phyloP scores from a whole-genome alignment of 148 eudicot genomes.

The Rhododendron griersonianum region DNA sequence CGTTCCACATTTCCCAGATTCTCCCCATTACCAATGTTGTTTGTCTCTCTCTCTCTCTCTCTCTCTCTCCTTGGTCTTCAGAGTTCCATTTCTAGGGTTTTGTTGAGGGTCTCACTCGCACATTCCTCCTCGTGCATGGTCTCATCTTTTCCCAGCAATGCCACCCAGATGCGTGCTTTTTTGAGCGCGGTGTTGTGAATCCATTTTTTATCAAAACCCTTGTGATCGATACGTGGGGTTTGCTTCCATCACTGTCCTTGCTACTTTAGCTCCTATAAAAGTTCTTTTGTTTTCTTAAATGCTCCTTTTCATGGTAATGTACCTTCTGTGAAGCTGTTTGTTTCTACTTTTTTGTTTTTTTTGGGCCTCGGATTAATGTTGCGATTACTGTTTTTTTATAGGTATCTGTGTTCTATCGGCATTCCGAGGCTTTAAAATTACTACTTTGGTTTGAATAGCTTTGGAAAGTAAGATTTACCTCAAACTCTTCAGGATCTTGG shows the following conservation, averaged over 20 bases:
- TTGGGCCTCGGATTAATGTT: neutral
- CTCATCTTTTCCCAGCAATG: neutral
- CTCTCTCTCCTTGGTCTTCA: neutral
- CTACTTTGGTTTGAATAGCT: neutral
- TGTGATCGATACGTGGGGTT: slow-evolving; percentile 3
- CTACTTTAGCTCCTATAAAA: neutral
- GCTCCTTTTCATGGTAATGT: neutral
- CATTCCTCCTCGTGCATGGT: neutral
- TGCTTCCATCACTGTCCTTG: neutral
- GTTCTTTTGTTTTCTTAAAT: neutral
- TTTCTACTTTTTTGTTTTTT: neutral
- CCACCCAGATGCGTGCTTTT: neutral
- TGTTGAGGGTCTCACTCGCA: neutral
- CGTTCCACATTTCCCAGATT: neutral
- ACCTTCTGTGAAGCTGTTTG: neutral
- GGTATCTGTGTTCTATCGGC: neutral
- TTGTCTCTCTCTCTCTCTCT: neutral
- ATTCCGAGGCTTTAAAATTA: neutral
- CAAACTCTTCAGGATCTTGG: neutral
- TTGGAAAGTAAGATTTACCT: neutral
- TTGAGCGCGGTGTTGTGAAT: neutral
- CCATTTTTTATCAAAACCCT: neutral
- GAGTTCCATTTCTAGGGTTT: slow-evolving; percentile 8
- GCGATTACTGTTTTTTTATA: neutral
- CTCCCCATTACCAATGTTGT: neutral